Evolutionary conservation across 2,329 filamentous ascomycete species (phyloP).

Genomic region (Stagonosporopsis vannaccii): DNA sequence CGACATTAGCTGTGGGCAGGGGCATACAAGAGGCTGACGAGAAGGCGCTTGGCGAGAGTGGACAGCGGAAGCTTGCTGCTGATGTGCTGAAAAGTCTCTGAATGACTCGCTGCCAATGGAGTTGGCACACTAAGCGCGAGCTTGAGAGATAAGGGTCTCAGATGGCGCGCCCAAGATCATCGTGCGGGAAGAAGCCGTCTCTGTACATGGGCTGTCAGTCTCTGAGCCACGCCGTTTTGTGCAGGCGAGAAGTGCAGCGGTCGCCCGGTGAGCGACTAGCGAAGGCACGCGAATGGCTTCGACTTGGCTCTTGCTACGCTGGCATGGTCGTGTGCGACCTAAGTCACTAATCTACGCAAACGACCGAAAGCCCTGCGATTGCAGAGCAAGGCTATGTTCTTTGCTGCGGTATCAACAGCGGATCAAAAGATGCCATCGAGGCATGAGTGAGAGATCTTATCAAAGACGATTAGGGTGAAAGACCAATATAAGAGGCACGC

Average conservation of each 20-base stretch:
- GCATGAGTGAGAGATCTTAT: neutral
- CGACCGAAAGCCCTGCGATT: neutral
- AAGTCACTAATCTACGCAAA: neutral
- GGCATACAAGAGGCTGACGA: slow-evolving; percentile 82
- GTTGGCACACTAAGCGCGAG: neutral
- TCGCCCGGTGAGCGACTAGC: neutral
- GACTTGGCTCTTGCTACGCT: neutral
- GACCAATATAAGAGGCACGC: neutral
- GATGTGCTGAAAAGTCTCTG: slow-evolving; percentile 64
- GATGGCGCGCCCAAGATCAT: neutral
- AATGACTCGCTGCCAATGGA: neutral
- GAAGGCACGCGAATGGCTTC: neutral
- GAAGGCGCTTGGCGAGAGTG: slow-evolving; percentile 66
- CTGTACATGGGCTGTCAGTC: neutral
- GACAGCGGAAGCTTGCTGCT: slow-evolving; percentile 74
- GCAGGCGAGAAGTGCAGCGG: neutral
- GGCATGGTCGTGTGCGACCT: neutral
- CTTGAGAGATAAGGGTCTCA: neutral
- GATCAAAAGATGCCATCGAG: neutral
- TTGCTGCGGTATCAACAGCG: neutral
- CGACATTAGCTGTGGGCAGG: slow-evolving; percentile 78
- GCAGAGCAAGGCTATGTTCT: neutral
- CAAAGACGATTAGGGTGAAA: neutral
- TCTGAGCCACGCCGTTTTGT: neutral
- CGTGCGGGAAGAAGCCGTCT: neutral